These are phyloP conservation scores for Emydomyces testavorans DNA, from an alignment of 2,329 filamentous ascomycete genomes.

Conservation along the genomic window DNA sequence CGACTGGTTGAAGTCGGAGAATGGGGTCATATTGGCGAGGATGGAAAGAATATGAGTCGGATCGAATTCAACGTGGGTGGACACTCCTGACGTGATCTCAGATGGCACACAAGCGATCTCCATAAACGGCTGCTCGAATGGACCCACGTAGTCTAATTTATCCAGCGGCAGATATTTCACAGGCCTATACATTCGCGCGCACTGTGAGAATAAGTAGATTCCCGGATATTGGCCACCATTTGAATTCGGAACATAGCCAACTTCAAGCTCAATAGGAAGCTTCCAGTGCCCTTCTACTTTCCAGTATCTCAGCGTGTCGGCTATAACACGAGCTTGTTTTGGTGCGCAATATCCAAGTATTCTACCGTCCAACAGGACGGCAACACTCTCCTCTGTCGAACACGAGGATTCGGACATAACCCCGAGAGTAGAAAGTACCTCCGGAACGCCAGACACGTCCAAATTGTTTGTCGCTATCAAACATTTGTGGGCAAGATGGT, in stretches of 20 bases:
- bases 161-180: constrained; percentile 84
- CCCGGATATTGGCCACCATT: constrained; percentile 91
- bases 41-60: constrained; percentile 97
- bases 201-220: constrained; percentile 80
- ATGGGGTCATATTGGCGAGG: constrained; percentile 95
- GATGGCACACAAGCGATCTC: constrained; percentile 83
- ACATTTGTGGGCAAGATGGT: constrained; percentile 92
- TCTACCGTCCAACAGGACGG: constrained; percentile 79
- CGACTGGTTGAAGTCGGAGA: constrained; percentile 97
- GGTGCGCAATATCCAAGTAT: constrained; percentile 86
- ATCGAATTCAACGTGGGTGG: constrained; percentile 85
- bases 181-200: constrained; percentile 77
- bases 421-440: constrained; percentile 66
- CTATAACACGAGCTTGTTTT: constrained; percentile 66
- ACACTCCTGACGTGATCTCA: constrained; percentile 76
- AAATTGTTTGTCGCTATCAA: constrained; percentile 66
- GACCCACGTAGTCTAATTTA: constrained; percentile 77
- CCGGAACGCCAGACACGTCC: constrained; percentile 63
- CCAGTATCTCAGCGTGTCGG: constrained; percentile 83
- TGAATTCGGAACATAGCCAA: constrained; percentile 81
- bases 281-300: constrained; percentile 79
- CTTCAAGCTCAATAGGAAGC: constrained; percentile 73
- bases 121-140: constrained; percentile 97
- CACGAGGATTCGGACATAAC: constrained; percentile 65
- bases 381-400: constrained; percentile 69